A percentile compares a stretch with the other conserved stretches of the same genome.
Conservation (phyloP, 768 basidiomycete genomes). For the Auricularia sp. region DNA sequence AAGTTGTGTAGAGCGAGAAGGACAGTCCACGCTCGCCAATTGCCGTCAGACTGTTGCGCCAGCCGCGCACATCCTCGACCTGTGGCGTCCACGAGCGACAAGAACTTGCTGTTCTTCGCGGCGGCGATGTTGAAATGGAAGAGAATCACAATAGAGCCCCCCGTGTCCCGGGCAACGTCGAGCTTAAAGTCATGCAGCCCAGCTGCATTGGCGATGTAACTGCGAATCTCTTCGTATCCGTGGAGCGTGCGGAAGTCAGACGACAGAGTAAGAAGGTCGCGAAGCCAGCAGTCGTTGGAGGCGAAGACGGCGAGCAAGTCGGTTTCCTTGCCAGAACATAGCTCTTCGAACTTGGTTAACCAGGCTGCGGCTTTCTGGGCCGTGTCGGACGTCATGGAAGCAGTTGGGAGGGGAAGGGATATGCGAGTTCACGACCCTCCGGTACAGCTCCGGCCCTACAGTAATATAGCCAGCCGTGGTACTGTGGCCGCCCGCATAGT, state of each 20-base stretch:
- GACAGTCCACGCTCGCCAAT: constrained; percentile 29
- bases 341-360: too few relatives aligned
- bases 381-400: too few relatives aligned
- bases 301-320: not conserved
- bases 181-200: constrained; percentile 6
- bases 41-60: constrained; percentile 11
- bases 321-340: too few relatives aligned
- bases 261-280: constrained; percentile 33
- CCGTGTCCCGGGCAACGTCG: not conserved
- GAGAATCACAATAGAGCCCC: constrained; percentile 11
- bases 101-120: constrained; percentile 18
- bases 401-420: too few relatives aligned
- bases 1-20: constrained; percentile 23
- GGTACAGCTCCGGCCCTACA: too few relatives aligned
- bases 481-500: too few relatives aligned
- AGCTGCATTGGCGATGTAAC: constrained; percentile 18
- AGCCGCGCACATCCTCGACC: constrained; percentile 28
- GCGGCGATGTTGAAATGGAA: constrained; percentile 29
- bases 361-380: too few relatives aligned
- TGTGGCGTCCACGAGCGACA: constrained; percentile 17
- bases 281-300: constrained; percentile 1
- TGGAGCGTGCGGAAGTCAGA: constrained; percentile 32
- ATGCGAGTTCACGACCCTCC: too few relatives aligned
- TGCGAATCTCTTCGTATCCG: constrained; percentile 23
- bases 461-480: too few relatives aligned